These are phyloP conservation scores for Raphanus sativus DNA, from an alignment of 345 rosid species.

Conservation along the genomic window DNA sequence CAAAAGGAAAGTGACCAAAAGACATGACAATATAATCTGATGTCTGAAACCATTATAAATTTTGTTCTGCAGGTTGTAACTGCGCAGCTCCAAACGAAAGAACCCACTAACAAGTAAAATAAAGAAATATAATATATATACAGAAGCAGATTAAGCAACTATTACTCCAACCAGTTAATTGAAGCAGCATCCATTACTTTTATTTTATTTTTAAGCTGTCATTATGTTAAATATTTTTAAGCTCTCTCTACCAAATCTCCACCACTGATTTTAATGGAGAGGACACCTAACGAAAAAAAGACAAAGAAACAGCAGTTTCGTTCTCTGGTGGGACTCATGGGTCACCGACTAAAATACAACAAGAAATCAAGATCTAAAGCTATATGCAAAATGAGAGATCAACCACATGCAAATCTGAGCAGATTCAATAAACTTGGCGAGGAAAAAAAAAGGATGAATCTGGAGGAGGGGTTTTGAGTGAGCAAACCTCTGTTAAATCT, in stretches of 20 bases:
- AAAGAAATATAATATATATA: neutral
- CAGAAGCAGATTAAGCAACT: constrained; percentile 15
- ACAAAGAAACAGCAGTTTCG: constrained; percentile 6
- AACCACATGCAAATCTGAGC: constrained; percentile 23
- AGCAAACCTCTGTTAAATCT: constrained; percentile 36
- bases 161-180: constrained; percentile 5
- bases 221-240: neutral
- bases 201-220: neutral
- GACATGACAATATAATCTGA: constrained; percentile 22
- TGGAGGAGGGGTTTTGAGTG: constrained; percentile 22
- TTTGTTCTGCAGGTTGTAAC: constrained; percentile 20
- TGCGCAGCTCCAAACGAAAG: constrained; percentile 6
- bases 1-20: constrained; percentile 28
- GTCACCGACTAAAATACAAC: constrained; percentile 31
- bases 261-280: constrained; percentile 9
- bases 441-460: neutral
- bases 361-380: constrained; percentile 11
- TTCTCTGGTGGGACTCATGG: constrained; percentile 19
- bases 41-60: constrained; percentile 26
- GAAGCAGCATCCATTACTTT: neutral
- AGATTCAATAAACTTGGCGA: neutral
- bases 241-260: constrained; percentile 11
- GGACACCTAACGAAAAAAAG: neutral
- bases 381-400: constrained; percentile 31
- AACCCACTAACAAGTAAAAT: neutral